Base-by-base conservation (phyloP, 2,329 filamentous ascomycete species). In the Colletotrichum liriopes region DNA sequence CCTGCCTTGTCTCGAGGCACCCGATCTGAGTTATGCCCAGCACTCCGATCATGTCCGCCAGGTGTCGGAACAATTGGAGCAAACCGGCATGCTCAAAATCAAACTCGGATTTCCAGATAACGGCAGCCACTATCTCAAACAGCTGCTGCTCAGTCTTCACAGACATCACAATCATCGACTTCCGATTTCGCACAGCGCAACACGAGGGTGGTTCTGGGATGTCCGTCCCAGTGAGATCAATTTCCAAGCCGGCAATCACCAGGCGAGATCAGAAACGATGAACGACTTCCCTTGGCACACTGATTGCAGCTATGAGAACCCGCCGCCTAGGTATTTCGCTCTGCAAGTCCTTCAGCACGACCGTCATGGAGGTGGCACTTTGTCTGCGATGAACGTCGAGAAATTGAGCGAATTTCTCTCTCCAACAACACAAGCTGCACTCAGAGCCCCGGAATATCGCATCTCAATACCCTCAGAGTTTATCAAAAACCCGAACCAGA, bases 151-250 rank as follows among this genome's bases (percentile, higher is more conserved):
- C 3, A 79, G 76, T 23, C 79, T 85, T 1, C 77, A 85, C 67
- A 54, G 73, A 5, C 16, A 78, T 12, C 78, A 82, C 32, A 77
- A 77, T 0, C 84, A 85, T 59, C 75, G 75, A 2, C 77, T 85
- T 0, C 84, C 84, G 3, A 83, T 84, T 23, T 72, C 79, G 0
- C 83, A 85, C 71, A 85, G 82, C 69, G 82, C 83, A 0, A 79
- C 76, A 0, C 78, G 79, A 5, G 83, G 83, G 5, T 85, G 83
- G 83, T 85, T 85, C 72, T 85, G 84, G 83, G 83, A 85, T 55
- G 78, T 85, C 3, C 80, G 80, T 1, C 84, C 82, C 3, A 78
- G 73, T 51, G 56, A 67, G 12, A 67, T 55, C 16, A 77, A 37
- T 32, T 80, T 79, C 59, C 79, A 83, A 54, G 76, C 78, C 47